These are phyloP conservation scores for Parasarocladium wereldwijsianum DNA, from an alignment of 2,329 filamentous ascomycete genomes.

Conservation along the genomic window DNA sequence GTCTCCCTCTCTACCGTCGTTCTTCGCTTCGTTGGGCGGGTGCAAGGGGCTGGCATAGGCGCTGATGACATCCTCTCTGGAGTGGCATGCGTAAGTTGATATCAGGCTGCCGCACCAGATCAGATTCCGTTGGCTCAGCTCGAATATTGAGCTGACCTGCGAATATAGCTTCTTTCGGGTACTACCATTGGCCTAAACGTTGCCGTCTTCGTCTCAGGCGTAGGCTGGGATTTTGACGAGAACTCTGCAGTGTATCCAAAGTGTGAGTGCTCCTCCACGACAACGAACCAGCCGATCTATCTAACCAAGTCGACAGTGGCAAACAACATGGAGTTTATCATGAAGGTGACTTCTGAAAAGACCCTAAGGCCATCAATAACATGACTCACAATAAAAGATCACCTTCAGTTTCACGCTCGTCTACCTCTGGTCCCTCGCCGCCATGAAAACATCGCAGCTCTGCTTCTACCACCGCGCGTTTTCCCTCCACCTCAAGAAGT, in stretches of 20 bases:
- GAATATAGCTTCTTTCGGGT: conserved; percentile 6
- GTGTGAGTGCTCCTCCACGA: conserved; percentile 4
- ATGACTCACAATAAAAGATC: conserved; percentile 3
- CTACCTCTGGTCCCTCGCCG: conserved; percentile 10
- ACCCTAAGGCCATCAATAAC: not conserved
- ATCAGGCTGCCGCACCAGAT: not conserved
- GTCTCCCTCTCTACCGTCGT: conserved; percentile 4
- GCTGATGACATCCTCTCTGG: conserved; percentile 7
- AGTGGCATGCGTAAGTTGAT: conserved; percentile 6
- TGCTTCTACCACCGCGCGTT: conserved; percentile 10
- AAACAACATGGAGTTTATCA: conserved; percentile 8
- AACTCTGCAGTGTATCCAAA: conserved; percentile 7
- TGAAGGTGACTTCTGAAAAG: conserved; percentile 5
- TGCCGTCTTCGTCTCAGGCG: conserved; percentile 8
- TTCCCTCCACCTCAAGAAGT: conserved; percentile 6
- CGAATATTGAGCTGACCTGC: conserved; percentile 1
- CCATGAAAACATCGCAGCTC: conserved; percentile 9
- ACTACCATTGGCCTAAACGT: conserved; percentile 7
- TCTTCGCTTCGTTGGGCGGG: conserved; percentile 6
- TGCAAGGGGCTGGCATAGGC: conserved; percentile 6
- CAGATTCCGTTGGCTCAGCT: too few species aligned
- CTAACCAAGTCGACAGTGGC: conserved; percentile 3
- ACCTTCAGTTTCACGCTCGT: conserved; percentile 9
- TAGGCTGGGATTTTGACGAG: conserved; percentile 8
- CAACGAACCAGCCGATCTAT: not conserved